Percentiles rank a stretch among this genome's conserved stretches.
phyloP scores from a whole-genome alignment of 2,329 filamentous ascomycete genomes.

The Alternaria sp. region DNA sequence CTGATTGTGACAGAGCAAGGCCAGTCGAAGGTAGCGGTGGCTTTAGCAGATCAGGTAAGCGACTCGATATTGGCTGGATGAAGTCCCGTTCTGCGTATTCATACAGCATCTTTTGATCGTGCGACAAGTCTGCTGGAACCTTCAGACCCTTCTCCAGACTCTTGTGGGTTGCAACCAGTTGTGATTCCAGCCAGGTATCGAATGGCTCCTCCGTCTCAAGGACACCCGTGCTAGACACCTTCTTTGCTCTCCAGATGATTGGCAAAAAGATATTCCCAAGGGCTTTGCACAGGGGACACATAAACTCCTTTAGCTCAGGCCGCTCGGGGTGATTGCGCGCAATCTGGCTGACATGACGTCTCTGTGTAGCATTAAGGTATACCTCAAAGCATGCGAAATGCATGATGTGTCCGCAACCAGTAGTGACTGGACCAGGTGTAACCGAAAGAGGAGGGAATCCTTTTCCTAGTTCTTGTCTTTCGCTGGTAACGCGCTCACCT shows the following conservation, averaged over 20 bases:
- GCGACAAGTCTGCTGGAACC: constrained; percentile 31
- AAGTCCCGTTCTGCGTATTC: constrained; percentile 60
- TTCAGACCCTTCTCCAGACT: constrained; percentile 44
- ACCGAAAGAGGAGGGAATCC: constrained; percentile 77
- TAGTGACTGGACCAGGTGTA: constrained; percentile 78
- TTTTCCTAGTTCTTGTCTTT: constrained; percentile 84
- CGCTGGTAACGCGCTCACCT: constrained; percentile 73
- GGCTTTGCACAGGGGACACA: constrained; percentile 96
- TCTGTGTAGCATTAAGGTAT: constrained; percentile 82
- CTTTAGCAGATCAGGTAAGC: constrained; percentile 45
- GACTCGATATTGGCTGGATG: constrained; percentile 56
- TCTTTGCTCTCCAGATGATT: constrained; percentile 92
- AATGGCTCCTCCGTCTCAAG: constrained; percentile 67
- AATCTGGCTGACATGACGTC: constrained; percentile 89
- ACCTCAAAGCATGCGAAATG: constrained; percentile 94
- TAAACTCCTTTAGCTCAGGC: constrained; percentile 81
- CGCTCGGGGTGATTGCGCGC: constrained; percentile 91
- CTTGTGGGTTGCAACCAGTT: constrained; percentile 60
- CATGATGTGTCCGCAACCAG: constrained; percentile 97
- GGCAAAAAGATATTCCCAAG: constrained; percentile 94
- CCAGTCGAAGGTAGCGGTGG: constrained; percentile 23
- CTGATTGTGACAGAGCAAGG: constrained; percentile 11
- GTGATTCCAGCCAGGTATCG: constrained; percentile 69
- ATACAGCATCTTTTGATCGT: constrained; percentile 57
- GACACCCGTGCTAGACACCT: constrained; percentile 80